Conservation (phyloP, 805 yeast genomes). For the Nakazawaea pomicola region DNA sequence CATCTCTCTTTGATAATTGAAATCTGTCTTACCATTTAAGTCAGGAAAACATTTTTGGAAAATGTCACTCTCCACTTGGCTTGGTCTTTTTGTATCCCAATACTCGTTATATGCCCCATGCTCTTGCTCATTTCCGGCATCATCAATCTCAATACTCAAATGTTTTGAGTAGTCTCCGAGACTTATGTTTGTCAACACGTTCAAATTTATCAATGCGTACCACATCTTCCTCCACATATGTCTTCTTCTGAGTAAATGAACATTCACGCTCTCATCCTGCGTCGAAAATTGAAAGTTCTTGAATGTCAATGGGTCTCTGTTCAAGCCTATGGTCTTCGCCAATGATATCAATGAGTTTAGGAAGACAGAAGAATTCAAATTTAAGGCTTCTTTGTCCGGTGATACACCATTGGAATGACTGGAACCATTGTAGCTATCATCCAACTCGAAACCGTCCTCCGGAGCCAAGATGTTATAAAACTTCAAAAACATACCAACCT, state of each 20-base stretch:
- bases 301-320: slow-evolving; percentile 42
- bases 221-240: slow-evolving; percentile 37
- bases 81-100: slow-evolving; percentile 35
- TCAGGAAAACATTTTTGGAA: slow-evolving; percentile 29
- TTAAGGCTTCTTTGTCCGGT: slow-evolving; percentile 27
- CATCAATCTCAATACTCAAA: slow-evolving; percentile 29
- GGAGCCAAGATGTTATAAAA: slow-evolving; percentile 53
- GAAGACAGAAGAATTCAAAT: slow-evolving; percentile 30
- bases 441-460: slow-evolving; percentile 44
- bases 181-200: slow-evolving; percentile 28
- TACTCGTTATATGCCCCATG: slow-evolving; percentile 26
- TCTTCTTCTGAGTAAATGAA: slow-evolving; percentile 26
- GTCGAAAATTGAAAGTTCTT: slow-evolving; percentile 24
- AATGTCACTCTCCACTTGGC: slow-evolving; percentile 31
- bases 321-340: slow-evolving; percentile 42
- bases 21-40: slow-evolving; percentile 19
- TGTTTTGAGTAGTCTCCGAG: slow-evolving; percentile 34
- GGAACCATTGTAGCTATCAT: slow-evolving; percentile 29
- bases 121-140: slow-evolving; percentile 19
- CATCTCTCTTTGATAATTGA: slow-evolving; percentile 29
- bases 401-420: slow-evolving; percentile 26
- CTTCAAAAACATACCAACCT: slow-evolving; percentile 54
- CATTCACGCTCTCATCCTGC: slow-evolving; percentile 21
- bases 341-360: slow-evolving; percentile 33
- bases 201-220: slow-evolving; percentile 29